Percentiles rank a stretch among this genome's conserved stretches.
These are phyloP conservation scores for Pythium volutum DNA, from an alignment of 352 stramenopile genomes.

Conservation along the genomic window DNA sequence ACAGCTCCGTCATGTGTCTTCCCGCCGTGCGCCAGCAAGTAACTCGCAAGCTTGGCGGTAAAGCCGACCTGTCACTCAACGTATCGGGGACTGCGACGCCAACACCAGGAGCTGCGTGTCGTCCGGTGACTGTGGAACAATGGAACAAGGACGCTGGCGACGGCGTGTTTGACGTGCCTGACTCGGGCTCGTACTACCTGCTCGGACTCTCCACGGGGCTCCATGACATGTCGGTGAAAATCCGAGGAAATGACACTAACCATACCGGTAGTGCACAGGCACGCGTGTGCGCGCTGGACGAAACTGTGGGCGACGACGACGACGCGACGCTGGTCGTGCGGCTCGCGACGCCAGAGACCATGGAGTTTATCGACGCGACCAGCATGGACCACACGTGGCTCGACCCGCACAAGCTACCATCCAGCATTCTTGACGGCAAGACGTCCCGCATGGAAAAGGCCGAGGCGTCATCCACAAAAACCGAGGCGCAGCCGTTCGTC, in stretches of 20 bases:
- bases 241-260: not conserved
- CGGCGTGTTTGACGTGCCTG: constrained; percentile 18
- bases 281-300: constrained; percentile 17
- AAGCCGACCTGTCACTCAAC: not conserved
- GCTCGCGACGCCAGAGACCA: constrained; percentile 20
- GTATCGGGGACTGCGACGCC: not conserved
- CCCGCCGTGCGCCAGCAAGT: not conserved
- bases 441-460: not conserved
- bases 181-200: constrained; percentile 17
- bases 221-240: not conserved
- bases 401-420: constrained; percentile 12
- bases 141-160: constrained; percentile 18
- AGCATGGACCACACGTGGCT: constrained; percentile 27
- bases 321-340: constrained; percentile 16
- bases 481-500: not conserved
- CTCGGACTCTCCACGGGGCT: constrained; percentile 14
- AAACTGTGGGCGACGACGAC: constrained; percentile 21
- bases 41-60: not conserved
- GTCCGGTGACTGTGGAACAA: constrained; percentile 10
- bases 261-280: not conserved
- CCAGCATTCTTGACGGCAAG: constrained; percentile 7
- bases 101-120: not conserved
- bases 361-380: constrained; percentile 25
- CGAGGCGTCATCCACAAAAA: not conserved
- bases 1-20: constrained; percentile 18